phyloP scores from a whole-genome alignment of 768 basidiomycete species.

The Exsudoporus frostii region DNA sequence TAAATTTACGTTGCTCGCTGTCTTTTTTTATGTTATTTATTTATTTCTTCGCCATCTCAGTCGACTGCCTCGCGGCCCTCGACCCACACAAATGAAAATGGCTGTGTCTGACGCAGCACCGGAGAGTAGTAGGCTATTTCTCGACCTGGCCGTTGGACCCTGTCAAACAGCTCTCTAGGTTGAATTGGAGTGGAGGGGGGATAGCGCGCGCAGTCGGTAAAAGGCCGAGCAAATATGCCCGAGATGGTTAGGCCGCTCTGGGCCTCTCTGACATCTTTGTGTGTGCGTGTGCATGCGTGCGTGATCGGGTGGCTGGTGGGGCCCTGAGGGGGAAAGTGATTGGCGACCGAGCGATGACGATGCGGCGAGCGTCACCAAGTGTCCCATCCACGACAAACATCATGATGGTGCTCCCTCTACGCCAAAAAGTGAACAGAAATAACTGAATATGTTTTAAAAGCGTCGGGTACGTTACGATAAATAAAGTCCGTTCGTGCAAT shows the following conservation, averaged over 20 bases:
- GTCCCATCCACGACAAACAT: too few relatives aligned
- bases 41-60: not conserved
- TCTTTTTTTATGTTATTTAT: not conserved
- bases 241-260: not conserved
- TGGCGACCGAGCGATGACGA: too few relatives aligned
- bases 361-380: too few relatives aligned
- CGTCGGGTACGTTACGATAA: too few relatives aligned
- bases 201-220: slow-evolving; percentile 20
- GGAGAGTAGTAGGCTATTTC: slow-evolving; percentile 3
- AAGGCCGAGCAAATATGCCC: slow-evolving; percentile 11
- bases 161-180: not conserved
- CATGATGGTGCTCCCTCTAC: too few relatives aligned
- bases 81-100: slow-evolving; percentile 13
- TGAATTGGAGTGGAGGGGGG: not conserved
- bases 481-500: too few relatives aligned
- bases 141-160: slow-evolving; percentile 10
- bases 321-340: too few relatives aligned
- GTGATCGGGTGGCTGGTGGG: not conserved
- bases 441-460: too few relatives aligned
- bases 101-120: slow-evolving; percentile 17
- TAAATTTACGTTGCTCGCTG: slow-evolving; percentile 23
- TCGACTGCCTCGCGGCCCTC: slow-evolving; percentile 14
- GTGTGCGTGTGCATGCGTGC: not conserved
- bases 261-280: not conserved
- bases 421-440: too few relatives aligned